Percentiles rank a stretch among this genome's conserved stretches.
phyloP scores from a whole-genome alignment of 805 yeast species.

The Barnettozyma wickerhamii region DNA sequence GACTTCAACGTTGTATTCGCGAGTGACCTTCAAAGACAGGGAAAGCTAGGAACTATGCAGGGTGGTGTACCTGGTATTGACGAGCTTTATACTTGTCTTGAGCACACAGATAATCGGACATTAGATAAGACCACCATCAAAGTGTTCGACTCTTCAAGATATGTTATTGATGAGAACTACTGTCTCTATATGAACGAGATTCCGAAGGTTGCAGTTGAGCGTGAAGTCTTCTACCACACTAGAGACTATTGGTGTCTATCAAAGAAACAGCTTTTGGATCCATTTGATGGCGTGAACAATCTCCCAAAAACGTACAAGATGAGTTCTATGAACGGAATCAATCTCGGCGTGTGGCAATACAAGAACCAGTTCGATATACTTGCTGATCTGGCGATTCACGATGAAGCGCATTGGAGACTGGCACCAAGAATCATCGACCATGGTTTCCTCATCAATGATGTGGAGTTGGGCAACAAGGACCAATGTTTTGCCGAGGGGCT shows the following conservation, averaged over 20 bases:
- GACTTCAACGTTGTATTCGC: neutral
- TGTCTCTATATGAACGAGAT: neutral
- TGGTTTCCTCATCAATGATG: neutral
- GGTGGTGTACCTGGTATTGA: neutral
- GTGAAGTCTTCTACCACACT: neutral
- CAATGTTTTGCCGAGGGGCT: neutral
- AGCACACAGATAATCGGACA: neutral
- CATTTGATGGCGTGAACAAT: too few species aligned
- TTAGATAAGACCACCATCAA: neutral
- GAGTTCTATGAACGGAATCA: neutral
- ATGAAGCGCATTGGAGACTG: too few species aligned
- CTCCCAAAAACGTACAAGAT: neutral
- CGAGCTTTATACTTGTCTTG: neutral
- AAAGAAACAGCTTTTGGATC: too few species aligned
- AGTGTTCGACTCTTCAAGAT: neutral
- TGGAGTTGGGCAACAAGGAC: neutral
- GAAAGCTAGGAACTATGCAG: neutral
- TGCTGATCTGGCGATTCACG: too few species aligned
- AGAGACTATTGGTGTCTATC: too few species aligned
- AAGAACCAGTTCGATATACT: too few species aligned
- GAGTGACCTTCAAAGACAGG: neutral
- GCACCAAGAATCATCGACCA: neutral
- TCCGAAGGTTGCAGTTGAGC: neutral
- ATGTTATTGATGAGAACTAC: neutral
- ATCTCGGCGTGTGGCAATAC: neutral